These are phyloP conservation scores for Parastagonospora nodorum DNA, from an alignment of 2,329 filamentous ascomycete species.

Conservation along the genomic window DNA sequence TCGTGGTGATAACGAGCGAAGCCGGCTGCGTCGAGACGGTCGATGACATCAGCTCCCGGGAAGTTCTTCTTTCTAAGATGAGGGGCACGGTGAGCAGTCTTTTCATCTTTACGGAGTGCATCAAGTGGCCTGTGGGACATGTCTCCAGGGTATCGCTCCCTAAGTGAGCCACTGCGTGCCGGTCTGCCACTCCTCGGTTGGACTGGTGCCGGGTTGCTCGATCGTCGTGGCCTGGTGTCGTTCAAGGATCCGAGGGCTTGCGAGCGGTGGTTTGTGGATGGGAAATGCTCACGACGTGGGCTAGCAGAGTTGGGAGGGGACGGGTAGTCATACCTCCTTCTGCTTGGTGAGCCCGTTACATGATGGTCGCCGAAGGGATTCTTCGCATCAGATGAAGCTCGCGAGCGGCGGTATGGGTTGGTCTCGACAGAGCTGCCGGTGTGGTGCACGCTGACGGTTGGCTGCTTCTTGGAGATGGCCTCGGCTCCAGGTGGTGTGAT, in stretches of 20 bases:
- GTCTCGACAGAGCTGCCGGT: constrained; percentile 47
- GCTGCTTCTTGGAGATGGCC: constrained; percentile 28
- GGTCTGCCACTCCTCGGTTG: constrained; percentile 32
- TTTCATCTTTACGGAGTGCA: constrained; percentile 65
- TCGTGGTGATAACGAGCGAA: constrained; percentile 80
- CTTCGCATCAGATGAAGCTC: constrained; percentile 37
- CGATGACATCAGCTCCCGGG: constrained; percentile 76
- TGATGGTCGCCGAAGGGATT: constrained; percentile 20
- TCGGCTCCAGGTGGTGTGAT: constrained; percentile 40
- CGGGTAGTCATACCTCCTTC: constrained; percentile 47
- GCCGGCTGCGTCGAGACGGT: constrained; percentile 72
- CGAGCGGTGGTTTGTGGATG: constrained; percentile 31
- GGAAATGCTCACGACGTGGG: constrained; percentile 51
- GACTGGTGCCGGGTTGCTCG: constrained; percentile 35
- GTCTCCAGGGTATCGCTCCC: constrained; percentile 67
- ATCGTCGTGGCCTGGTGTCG: constrained; percentile 38
- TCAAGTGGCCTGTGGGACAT: constrained; percentile 70
- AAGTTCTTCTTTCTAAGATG: constrained; percentile 70
- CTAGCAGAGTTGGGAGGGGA: constrained; percentile 62
- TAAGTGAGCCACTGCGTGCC: constrained; percentile 57
- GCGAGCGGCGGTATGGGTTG: constrained; percentile 52
- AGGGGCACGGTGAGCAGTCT: constrained; percentile 67
- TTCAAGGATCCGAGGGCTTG: constrained; percentile 39
- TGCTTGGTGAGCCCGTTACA: constrained; percentile 23
- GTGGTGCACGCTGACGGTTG: constrained; percentile 36